Percentiles rank a stretch among this genome's conserved stretches.
phyloP scores from a whole-genome alignment of 225 moss, liverwort and hornwort species.

The Thuidium tamariscinum region DNA sequence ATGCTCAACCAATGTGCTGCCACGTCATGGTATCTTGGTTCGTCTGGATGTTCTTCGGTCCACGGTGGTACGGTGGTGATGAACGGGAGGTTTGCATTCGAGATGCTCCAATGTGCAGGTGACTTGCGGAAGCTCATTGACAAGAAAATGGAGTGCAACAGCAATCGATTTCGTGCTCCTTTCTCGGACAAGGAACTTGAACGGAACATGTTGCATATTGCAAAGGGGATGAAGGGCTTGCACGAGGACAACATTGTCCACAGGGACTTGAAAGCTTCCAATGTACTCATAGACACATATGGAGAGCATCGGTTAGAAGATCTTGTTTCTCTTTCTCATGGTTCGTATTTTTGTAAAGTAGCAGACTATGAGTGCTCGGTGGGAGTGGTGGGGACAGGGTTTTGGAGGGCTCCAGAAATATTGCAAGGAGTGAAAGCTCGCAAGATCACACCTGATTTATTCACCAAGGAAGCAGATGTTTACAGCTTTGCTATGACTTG shows the following conservation, averaged over 20 bases:
- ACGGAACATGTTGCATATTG: background rate
- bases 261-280: background rate
- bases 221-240: background rate
- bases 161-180: background rate
- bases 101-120: background rate
- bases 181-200: background rate
- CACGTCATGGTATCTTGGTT: background rate
- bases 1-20: background rate
- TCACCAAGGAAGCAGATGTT: background rate
- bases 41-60: background rate
- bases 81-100: background rate
- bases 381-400: background rate
- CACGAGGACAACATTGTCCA: background rate
- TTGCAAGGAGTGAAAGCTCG: background rate
- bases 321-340: background rate
- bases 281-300: background rate
- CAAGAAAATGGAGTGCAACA: background rate
- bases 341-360: rapidly evolving
- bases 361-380: background rate
- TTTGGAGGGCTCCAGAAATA: background rate
- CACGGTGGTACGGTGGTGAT: background rate
- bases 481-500: background rate
- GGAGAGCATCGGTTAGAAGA: background rate
- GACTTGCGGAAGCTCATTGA: background rate
- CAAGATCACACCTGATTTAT: background rate